Evolutionary conservation across 2,329 filamentous ascomycete genomes (phyloP), one percentile per base, ranked within the genome.

Genomic region (Cercospora nicotianae): DNA sequence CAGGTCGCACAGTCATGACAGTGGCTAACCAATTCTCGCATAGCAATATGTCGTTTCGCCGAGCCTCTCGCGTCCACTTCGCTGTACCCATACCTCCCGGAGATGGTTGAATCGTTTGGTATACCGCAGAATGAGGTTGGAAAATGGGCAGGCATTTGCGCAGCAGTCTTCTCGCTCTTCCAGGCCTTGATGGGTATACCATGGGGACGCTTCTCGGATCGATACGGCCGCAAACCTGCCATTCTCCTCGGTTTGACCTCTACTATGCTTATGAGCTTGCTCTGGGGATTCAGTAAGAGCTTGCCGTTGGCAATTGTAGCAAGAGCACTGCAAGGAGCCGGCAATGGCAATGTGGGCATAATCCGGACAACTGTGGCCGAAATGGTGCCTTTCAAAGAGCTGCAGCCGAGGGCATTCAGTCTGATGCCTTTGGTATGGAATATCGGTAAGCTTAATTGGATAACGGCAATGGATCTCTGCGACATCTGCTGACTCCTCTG

Each of bases 391-490:
- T 89, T 95, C 78, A 93, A 87, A 77, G 91, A 93, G 76, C 83
- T 97, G 6, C 94, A 97, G 76, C 94, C 94, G 0, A 85, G 89
- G 63, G 95, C 95, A 0, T 98, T 98, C 79, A 93, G 90, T 71
- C 84, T 98, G 57, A 97, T 98, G 94, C 94, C 94, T 3, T 81
- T 98, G 16, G 91, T 91, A 1, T 98, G 93, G 91, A 93, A 90
- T 10, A 83, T 97, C 63, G 94, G 55, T 28, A 20, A 58, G 23
- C 23, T 26, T 26, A 26, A 26, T 26, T 26, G 23, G 23, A 26
- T 26, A 26, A 26, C 23, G 23, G 23, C 23, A 3, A 26, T 26
- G 23, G 23, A 26, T 26, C 23, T 26, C 23, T 26, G 23, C 23
- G 23, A 26, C 23, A 26, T 26, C 23, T 26, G 23, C 55, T 58